Evolutionary conservation across 106 monocot genomes (phyloP).

Genomic region (Dioscorea alata): DNA sequence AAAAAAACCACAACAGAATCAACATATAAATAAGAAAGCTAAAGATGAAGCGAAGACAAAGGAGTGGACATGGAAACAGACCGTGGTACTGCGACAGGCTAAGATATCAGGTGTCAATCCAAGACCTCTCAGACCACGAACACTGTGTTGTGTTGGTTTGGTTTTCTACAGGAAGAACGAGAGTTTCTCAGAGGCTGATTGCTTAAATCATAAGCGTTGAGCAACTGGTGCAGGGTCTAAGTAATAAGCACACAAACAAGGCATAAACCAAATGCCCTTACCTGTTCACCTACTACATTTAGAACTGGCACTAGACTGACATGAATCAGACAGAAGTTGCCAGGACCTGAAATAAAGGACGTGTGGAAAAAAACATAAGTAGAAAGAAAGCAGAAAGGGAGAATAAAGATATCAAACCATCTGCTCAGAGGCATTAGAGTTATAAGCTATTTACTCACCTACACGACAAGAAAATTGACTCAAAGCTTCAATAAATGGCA

Average conservation of each 20-base stretch:
- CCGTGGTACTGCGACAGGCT: slow-evolving; percentile 70
- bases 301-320: slow-evolving; percentile 95
- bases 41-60: background rate
- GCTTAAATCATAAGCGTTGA: too few relatives aligned
- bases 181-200: background rate
- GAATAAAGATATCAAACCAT: background rate
- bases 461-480: slow-evolving; percentile 89
- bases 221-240: background rate
- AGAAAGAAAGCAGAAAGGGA: background rate
- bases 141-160: slow-evolving; percentile 78
- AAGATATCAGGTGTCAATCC: slow-evolving; percentile 72
- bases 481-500: slow-evolving; percentile 94
- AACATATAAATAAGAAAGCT: background rate
- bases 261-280: slow-evolving; percentile 11
- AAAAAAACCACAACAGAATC: background rate
- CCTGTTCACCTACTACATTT: slow-evolving; percentile 97
- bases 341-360: slow-evolving; percentile 49
- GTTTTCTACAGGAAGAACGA: slow-evolving; percentile 44
- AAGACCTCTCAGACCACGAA: slow-evolving; percentile 45
- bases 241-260: background rate
- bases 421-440: too few relatives aligned
- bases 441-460: slow-evolving; percentile 40
- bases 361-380: background rate
- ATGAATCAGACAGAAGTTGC: slow-evolving; percentile 91
- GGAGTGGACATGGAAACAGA: background rate